A percentile compares a stretch with the other conserved stretches of the same genome.
phyloP scores from a whole-genome alignment of 139 green algal genomes.

The Edaphochlamys debaryana region DNA sequence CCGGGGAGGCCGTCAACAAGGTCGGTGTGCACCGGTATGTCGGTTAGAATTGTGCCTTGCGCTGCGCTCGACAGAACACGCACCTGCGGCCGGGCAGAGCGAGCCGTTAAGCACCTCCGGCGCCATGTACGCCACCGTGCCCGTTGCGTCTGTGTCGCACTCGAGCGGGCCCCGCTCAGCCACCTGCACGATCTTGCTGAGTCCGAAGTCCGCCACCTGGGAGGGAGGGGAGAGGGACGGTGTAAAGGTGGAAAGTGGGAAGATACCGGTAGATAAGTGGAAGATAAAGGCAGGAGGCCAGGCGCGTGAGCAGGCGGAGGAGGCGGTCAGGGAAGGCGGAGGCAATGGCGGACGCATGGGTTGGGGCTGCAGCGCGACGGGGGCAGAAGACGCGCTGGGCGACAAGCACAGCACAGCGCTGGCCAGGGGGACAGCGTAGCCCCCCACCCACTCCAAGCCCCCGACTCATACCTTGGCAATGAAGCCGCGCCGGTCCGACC shows the following conservation, averaged over 20 bases:
- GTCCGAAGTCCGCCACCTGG: slow-evolving; percentile 35
- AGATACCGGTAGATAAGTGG: too few species aligned
- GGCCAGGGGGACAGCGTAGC: not conserved
- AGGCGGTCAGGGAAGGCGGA: too few species aligned
- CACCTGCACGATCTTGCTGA: slow-evolving; percentile 22
- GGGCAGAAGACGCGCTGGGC: not conserved
- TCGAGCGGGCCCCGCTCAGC: slow-evolving; percentile 1
- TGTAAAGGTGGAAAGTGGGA: too few species aligned
- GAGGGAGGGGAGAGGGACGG: too few species aligned
- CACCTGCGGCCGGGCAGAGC: slow-evolving; percentile 17
- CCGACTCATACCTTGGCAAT: slow-evolving; percentile 61
- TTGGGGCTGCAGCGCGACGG: not conserved
- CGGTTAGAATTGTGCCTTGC: too few species aligned
- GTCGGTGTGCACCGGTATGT: too few species aligned
- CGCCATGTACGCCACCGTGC: slow-evolving; percentile 36
- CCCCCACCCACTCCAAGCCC: not conserved
- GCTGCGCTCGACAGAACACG: too few species aligned
- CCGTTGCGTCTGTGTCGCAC: slow-evolving; percentile 24
- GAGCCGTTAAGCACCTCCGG: slow-evolving; percentile 34
- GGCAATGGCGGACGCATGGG: too few species aligned
- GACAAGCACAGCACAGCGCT: too few species aligned
- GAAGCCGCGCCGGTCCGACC: slow-evolving; percentile 56
- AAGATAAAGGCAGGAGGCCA: too few species aligned
- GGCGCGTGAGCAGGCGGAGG: too few species aligned
- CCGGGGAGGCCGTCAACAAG: too few species aligned